Evolutionary conservation across 1,284 basidiomycete species (phyloP).

Genomic region (Fomitiporia mediterranea): DNA sequence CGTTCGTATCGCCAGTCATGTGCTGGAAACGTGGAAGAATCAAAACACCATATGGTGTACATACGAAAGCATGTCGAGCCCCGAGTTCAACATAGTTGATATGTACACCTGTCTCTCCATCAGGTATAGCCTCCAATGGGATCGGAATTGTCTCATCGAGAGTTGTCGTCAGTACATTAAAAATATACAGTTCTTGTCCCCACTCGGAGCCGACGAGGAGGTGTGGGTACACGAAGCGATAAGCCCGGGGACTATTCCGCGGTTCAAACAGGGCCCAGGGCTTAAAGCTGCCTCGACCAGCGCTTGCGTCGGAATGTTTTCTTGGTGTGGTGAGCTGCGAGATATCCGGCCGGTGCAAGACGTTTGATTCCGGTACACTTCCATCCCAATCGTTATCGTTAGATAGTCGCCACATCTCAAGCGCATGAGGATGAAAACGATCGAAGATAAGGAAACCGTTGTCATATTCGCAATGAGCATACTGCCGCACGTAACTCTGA

Average conservation of each 20-base stretch:
- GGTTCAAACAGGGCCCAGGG: conserved; percentile 53
- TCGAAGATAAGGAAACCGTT: conserved; percentile 69
- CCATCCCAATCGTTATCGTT: conserved; percentile 15
- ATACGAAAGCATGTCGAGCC: conserved; percentile 55
- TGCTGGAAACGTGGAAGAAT: conserved; percentile 46
- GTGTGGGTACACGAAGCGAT: conserved; percentile 63
- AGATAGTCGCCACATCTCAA: conserved; percentile 61
- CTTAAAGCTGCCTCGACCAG: conserved; percentile 43
- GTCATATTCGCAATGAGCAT: conserved; percentile 72
- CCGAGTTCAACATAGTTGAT: conserved; percentile 67
- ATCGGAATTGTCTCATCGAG: conserved; percentile 41
- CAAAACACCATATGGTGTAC: conserved; percentile 43
- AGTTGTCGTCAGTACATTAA: conserved; percentile 49
- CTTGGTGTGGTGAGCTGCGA: conserved; percentile 30
- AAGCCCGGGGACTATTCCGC: conserved; percentile 48
- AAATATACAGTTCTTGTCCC: conserved; percentile 46
- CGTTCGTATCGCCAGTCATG: neutral
- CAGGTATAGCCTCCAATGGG: conserved; percentile 17
- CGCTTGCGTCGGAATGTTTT: conserved; percentile 21
- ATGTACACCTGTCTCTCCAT: conserved; percentile 26
- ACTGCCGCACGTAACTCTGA: conserved; percentile 48
- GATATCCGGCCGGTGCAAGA: conserved; percentile 25
- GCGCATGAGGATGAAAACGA: conserved; percentile 44
- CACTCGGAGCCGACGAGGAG: conserved; percentile 43
- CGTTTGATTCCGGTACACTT: conserved; percentile 28